Conservation (phyloP, 108 stramenopile species). For the Nitzschia palea region DNA sequence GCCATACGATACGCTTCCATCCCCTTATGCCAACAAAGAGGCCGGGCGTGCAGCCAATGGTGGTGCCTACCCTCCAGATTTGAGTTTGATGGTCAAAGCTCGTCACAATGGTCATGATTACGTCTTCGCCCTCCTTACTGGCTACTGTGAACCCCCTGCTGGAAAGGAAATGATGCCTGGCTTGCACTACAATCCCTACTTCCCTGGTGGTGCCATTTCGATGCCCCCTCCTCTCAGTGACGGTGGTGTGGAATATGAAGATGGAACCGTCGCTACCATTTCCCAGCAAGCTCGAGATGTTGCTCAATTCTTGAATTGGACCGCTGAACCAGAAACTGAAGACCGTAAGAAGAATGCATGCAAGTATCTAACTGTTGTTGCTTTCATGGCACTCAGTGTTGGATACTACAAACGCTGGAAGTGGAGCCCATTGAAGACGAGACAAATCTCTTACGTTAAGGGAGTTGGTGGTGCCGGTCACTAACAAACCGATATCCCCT, state of each 20-base stretch:
- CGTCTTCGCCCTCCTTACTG: slow-evolving; percentile 94
- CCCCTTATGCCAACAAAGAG: slow-evolving; percentile 96
- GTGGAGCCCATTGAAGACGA: slow-evolving; percentile 96
- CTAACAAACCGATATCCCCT: too few species aligned
- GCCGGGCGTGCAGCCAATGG: slow-evolving; percentile 95
- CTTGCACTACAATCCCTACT: slow-evolving; percentile 95
- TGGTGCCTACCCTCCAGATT: slow-evolving; percentile 98
- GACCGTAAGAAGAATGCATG: slow-evolving; percentile 95
- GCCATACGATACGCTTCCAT: slow-evolving; percentile 90
- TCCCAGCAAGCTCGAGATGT: slow-evolving; percentile 93
- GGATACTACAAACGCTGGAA: slow-evolving; percentile 98
- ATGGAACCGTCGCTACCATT: slow-evolving; percentile 96
- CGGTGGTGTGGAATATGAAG: slow-evolving; percentile 96
- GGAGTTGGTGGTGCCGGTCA: slow-evolving; percentile 38
- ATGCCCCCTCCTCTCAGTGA: slow-evolving; percentile 98
- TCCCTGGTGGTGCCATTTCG: slow-evolving; percentile 97
- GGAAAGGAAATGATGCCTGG: slow-evolving; percentile 96
- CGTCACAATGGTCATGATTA: slow-evolving; percentile 97
- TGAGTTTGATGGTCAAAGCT: slow-evolving; percentile 98
- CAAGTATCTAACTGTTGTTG: slow-evolving; percentile 83
- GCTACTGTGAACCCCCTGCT: slow-evolving; percentile 94
- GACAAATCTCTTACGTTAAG: slow-evolving; percentile 95
- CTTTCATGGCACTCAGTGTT: slow-evolving; percentile 79
- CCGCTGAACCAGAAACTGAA: slow-evolving; percentile 98
- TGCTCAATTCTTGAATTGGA: slow-evolving; percentile 85